Percentiles rank a stretch among this genome's conserved stretches.
phyloP scores from a whole-genome alignment of 768 basidiomycete genomes.

The Vararia minispora region DNA sequence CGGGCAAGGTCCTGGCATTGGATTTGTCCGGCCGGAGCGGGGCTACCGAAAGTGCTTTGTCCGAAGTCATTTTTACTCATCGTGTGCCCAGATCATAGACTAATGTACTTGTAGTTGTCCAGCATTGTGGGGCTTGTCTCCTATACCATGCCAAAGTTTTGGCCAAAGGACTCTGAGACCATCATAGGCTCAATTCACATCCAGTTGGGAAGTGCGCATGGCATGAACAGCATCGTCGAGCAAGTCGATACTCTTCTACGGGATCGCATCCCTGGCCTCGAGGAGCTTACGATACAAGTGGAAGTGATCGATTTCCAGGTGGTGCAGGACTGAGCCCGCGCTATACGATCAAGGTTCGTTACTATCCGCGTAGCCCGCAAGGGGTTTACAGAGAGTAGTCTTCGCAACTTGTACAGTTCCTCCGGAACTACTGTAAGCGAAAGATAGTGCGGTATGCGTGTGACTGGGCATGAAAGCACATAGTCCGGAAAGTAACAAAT shows the following conservation, averaged over 20 bases:
- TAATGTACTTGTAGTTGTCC: constrained; percentile 37
- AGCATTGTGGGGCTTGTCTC: constrained; percentile 72
- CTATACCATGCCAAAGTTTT: constrained; percentile 77
- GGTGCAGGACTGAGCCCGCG: too few relatives aligned
- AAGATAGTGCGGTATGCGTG: too few relatives aligned
- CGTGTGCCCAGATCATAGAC: background rate
- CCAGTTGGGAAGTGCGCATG: constrained; percentile 55
- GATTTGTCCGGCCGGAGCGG: constrained; percentile 62
- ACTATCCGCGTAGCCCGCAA: too few relatives aligned
- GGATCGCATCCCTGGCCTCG: constrained; percentile 65
- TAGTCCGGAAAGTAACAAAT: background rate
- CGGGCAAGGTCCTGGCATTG: constrained; percentile 76
- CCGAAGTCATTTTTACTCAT: constrained; percentile 41
- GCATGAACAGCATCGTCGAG: constrained; percentile 62
- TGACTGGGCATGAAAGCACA: too few relatives aligned
- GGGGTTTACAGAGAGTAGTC: too few relatives aligned
- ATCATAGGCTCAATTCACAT: constrained; percentile 90
- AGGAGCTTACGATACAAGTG: constrained; percentile 86
- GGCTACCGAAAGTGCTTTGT: constrained; percentile 45
- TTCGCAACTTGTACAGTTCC: too few relatives aligned
- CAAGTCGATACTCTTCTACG: constrained; percentile 66
- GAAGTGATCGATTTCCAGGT: constrained; percentile 28
- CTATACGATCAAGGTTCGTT: too few relatives aligned
- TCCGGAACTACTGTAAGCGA: too few relatives aligned
- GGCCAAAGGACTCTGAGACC: constrained; percentile 86